Conservation (phyloP, 192 early-diverging fungal genomes). For the Lunasporangiospora selenospora region DNA sequence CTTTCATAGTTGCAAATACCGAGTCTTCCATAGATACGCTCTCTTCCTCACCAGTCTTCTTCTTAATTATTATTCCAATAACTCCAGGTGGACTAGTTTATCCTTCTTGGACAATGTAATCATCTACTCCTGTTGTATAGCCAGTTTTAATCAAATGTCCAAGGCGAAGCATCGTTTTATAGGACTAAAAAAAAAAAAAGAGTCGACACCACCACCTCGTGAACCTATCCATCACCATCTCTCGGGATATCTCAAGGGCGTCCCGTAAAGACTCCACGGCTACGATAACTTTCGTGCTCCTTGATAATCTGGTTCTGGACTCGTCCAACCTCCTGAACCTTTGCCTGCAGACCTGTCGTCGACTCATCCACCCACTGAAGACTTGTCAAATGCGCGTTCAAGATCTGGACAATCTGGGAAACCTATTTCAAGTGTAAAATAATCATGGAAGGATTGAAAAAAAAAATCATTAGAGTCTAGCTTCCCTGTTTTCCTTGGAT, state of each 20-base stretch:
- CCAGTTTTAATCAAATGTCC: no score
- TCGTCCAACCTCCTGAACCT: constrained; percentile 59
- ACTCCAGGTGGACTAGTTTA: no score
- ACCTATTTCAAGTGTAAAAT: constrained; percentile 26
- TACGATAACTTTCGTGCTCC: constrained; percentile 43
- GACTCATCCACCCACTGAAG: constrained; percentile 91
- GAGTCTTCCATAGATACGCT: no score
- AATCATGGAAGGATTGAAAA: constrained; percentile 3
- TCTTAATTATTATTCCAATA: no score
- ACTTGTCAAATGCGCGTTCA: constrained; percentile 90
- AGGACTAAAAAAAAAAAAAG: no score
- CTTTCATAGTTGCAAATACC: no score
- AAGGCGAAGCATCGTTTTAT: no score
- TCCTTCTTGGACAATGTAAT: no score
- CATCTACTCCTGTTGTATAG: neutral
- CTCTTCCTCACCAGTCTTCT: no score
- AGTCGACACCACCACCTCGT: no score
- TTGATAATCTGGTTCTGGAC: constrained; percentile 45
- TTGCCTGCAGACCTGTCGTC: constrained; percentile 61
- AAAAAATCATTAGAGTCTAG: neutral
- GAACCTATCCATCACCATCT: no score
- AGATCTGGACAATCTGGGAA: constrained; percentile 84
- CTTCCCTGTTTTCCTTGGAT: no score
- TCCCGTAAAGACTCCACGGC: constrained; percentile 37
- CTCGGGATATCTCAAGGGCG: constrained; percentile 12